Evolutionary conservation across 2,329 filamentous ascomycete species (phyloP).

Genomic region (Neopestalotiopsis sp.): DNA sequence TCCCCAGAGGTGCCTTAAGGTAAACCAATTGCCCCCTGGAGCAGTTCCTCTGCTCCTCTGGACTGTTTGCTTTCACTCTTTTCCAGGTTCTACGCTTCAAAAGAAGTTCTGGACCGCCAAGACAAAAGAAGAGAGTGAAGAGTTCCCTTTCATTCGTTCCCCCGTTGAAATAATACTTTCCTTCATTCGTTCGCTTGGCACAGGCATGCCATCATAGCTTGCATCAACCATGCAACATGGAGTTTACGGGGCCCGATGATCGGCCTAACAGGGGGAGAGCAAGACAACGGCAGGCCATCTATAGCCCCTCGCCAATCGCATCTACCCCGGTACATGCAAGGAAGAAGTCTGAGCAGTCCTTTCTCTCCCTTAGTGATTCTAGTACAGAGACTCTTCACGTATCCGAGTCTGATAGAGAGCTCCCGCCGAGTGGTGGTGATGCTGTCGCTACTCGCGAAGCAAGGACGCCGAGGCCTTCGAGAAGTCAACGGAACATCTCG

Average conservation of each 20-base stretch:
- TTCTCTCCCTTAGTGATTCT: conserved; percentile 8
- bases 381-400: conserved; percentile 9
- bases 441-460: background rate
- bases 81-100: conserved; percentile 6
- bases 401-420: conserved; percentile 3
- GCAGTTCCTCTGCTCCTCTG: background rate
- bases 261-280: background rate
- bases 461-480: background rate
- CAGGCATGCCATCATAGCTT: conserved; percentile 9
- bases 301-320: conserved; percentile 4
- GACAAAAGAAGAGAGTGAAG: background rate
- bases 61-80: conserved; percentile 8
- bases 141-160: background rate
- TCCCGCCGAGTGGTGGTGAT: background rate
- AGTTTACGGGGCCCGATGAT: conserved; percentile 6
- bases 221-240: conserved; percentile 17
- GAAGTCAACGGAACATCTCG: background rate
- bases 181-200: conserved; percentile 5
- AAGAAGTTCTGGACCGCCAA: background rate
- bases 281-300: background rate
- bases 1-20: conserved; percentile 11
- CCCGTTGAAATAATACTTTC: background rate
- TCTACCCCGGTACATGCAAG: conserved; percentile 14
- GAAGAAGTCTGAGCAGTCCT: conserved; percentile 1
- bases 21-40: conserved; percentile 7